Percentiles rank a stretch among this genome's conserved stretches.
Evolutionary conservation across 2,329 filamentous ascomycete genomes (phyloP).

Genomic region (Seiridium cupressi): DNA sequence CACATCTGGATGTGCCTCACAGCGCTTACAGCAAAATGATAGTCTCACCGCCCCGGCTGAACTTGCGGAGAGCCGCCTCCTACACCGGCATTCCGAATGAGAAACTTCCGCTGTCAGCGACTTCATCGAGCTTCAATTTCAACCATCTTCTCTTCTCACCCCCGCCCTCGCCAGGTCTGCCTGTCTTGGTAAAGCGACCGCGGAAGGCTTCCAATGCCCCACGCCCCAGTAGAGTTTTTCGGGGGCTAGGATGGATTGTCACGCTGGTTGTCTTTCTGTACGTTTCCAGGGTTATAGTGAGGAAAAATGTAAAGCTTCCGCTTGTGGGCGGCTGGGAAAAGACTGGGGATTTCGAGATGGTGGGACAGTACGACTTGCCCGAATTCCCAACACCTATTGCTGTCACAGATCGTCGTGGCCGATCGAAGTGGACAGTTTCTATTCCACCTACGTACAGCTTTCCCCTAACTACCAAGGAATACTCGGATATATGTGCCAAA

Average conservation of each 20-base stretch:
- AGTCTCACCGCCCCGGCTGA: slow-evolving; percentile 54
- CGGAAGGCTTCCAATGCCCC: slow-evolving; percentile 59
- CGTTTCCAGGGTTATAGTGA: slow-evolving; percentile 34
- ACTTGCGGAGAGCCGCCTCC: slow-evolving; percentile 56
- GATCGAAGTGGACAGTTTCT: slow-evolving; percentile 75
- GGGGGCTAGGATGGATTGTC: slow-evolving; percentile 52
- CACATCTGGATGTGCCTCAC: slow-evolving; percentile 39
- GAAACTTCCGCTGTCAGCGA: slow-evolving; percentile 54
- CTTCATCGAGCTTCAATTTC: slow-evolving; percentile 62
- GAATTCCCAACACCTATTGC: slow-evolving; percentile 72
- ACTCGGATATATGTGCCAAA: slow-evolving; percentile 66
- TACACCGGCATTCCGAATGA: slow-evolving; percentile 47
- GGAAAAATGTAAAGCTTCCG: slow-evolving; percentile 25
- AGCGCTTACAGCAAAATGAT: slow-evolving; percentile 48
- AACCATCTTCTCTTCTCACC: slow-evolving; percentile 68
- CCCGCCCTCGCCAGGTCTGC: slow-evolving; percentile 69
- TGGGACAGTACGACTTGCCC: slow-evolving; percentile 64
- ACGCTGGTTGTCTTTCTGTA: slow-evolving; percentile 52
- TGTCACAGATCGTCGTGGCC: slow-evolving; percentile 62
- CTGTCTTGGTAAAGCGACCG: slow-evolving; percentile 63
- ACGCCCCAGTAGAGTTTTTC: slow-evolving; percentile 56
- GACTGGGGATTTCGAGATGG: slow-evolving; percentile 61
- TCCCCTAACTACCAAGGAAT: slow-evolving; percentile 64
- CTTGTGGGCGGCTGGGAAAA: slow-evolving; percentile 35
- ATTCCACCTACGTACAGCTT: slow-evolving; percentile 68